phyloP scores from a whole-genome alignment of 495 filamentous ascomycete species.

The Penicillium alfredii region DNA sequence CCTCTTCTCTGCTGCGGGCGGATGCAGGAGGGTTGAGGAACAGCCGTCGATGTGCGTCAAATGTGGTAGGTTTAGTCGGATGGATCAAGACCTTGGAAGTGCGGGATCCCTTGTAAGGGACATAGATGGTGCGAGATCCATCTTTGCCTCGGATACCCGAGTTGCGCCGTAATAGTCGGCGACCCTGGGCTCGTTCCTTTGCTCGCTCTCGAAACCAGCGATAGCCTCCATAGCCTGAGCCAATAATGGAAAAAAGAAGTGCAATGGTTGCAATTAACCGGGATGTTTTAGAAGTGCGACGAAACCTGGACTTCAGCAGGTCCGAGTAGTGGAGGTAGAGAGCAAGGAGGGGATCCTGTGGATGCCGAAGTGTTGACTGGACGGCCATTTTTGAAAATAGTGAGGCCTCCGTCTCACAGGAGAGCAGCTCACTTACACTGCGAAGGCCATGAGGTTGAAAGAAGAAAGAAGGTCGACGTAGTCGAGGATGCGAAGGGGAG shows the following conservation, averaged over 20 bases:
- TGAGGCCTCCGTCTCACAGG: too few relatives aligned
- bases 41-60: slow-evolving; percentile 89
- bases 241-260: slow-evolving; percentile 69
- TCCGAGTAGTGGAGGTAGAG: slow-evolving; percentile 62
- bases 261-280: slow-evolving; percentile 68
- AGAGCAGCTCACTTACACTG: too few relatives aligned
- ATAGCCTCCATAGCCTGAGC: slow-evolving; percentile 66
- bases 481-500: slow-evolving; percentile 14
- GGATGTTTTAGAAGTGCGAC: slow-evolving; percentile 57
- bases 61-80: slow-evolving; percentile 88
- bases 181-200: slow-evolving; percentile 72
- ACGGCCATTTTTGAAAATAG: too few relatives aligned
- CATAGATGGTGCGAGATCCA: slow-evolving; percentile 88
- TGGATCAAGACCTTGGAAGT: slow-evolving; percentile 89
- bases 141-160: slow-evolving; percentile 89
- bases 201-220: slow-evolving; percentile 63
- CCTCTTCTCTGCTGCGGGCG: slow-evolving; percentile 64
- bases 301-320: slow-evolving; percentile 53
- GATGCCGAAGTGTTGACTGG: slow-evolving; percentile 74
- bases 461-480: slow-evolving; percentile 8
- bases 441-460: slow-evolving; percentile 1
- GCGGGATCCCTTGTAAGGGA: slow-evolving; percentile 73
- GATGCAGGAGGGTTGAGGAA: slow-evolving; percentile 87
- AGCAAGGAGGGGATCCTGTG: slow-evolving; percentile 61
- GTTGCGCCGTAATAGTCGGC: slow-evolving; percentile 77